Evolutionary conservation across 441 rosid genomes (phyloP).

Genomic region (California macrophylla): DNA sequence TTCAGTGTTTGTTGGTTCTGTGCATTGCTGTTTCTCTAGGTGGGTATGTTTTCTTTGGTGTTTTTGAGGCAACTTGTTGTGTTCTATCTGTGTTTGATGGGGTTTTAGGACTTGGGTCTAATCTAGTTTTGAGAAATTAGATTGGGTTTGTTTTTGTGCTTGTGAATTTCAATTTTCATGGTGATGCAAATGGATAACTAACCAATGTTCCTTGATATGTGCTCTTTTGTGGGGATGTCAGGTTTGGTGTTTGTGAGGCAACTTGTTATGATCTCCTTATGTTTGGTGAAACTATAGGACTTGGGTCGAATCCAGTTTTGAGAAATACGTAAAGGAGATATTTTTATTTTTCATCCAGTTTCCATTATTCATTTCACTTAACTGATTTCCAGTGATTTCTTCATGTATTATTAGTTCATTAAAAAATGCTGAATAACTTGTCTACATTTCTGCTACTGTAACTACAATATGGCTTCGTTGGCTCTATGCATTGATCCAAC

Average conservation of each 20-base stretch:
- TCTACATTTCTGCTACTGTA: background rate
- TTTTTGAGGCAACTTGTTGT: slow-evolving; percentile 11
- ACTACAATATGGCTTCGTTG: background rate
- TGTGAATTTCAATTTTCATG: too few species aligned
- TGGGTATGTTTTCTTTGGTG: slow-evolving; percentile 6
- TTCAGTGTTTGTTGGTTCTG: background rate
- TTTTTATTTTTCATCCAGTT: background rate
- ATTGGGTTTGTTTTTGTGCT: slow-evolving; percentile 6
- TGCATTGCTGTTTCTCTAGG: slow-evolving; percentile 4
- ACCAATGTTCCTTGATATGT: background rate
- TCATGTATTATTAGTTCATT: background rate
- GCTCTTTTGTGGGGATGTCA: background rate
- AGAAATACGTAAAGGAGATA: background rate
- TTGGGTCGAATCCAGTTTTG: too few species aligned
- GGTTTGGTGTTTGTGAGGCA: too few species aligned
- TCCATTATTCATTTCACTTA: background rate
- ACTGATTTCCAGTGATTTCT: background rate
- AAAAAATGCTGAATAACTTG: background rate
- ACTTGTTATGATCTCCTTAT: too few species aligned
- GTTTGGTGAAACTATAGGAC: too few species aligned
- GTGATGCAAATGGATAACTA: too few species aligned
- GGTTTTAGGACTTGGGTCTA: slow-evolving; percentile 21
- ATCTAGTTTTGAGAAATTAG: slow-evolving; percentile 20
- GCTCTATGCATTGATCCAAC: background rate
- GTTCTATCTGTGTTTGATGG: slow-evolving; percentile 13